phyloP scores from a whole-genome alignment of 805 yeast genomes.

The Wickerhamomyces tratensis region DNA sequence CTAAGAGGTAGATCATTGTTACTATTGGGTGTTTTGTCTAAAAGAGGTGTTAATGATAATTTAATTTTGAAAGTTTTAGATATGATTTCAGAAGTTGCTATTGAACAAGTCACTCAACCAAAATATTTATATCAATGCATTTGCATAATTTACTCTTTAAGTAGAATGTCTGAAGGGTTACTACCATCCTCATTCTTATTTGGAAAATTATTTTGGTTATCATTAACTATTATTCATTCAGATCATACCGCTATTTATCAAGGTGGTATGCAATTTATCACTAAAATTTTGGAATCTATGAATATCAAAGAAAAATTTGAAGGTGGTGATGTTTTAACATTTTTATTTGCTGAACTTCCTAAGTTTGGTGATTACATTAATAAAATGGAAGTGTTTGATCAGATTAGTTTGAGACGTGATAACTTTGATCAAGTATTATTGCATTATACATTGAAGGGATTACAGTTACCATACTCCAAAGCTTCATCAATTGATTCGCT shows the following conservation, averaged over 20 bases:
- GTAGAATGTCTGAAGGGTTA: slow-evolving; percentile 29
- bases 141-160: slow-evolving; percentile 29
- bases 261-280: slow-evolving; percentile 28
- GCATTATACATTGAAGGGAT: slow-evolving; percentile 42
- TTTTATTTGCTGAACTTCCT: slow-evolving; percentile 17
- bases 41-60: slow-evolving; percentile 52
- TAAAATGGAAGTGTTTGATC: slow-evolving; percentile 32
- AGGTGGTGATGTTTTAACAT: slow-evolving; percentile 16
- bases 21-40: slow-evolving; percentile 60
- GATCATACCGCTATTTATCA: slow-evolving; percentile 26
- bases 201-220: slow-evolving; percentile 27
- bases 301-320: slow-evolving; percentile 20
- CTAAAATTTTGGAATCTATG: slow-evolving; percentile 25
- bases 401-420: slow-evolving; percentile 26
- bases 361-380: slow-evolving; percentile 31
- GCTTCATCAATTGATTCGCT: slow-evolving; percentile 37
- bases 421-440: slow-evolving; percentile 46
- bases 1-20: slow-evolving; percentile 61
- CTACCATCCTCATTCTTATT: slow-evolving; percentile 21
- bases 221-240: slow-evolving; percentile 23
- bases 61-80: slow-evolving; percentile 29
- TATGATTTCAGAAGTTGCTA: slow-evolving; percentile 20
- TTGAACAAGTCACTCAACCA: slow-evolving; percentile 19
- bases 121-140: slow-evolving; percentile 16
- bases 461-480: slow-evolving; percentile 47